These are phyloP conservation scores for Cladosporium sp. DNA, from an alignment of 2,329 filamentous ascomycete genomes.

Conservation along the genomic window DNA sequence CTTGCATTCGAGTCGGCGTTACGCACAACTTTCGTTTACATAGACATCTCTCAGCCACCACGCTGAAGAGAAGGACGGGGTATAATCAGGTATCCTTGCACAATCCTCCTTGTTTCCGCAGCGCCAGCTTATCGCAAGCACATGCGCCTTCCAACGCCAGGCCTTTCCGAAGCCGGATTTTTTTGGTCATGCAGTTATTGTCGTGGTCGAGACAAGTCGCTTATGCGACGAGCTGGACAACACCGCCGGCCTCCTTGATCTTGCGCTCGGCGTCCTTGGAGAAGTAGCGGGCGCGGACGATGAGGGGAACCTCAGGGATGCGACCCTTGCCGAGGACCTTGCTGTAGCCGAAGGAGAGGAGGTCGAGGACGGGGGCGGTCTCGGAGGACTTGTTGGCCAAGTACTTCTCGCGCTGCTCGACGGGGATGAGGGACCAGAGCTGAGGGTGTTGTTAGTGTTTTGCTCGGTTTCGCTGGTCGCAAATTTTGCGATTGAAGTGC, in stretches of 20 bases:
- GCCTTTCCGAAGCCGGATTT: constrained; percentile 9
- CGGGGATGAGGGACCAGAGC: constrained; percentile 94
- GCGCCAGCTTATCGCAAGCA: constrained; percentile 10
- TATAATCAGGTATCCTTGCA: constrained; percentile 13
- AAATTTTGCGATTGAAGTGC: not conserved
- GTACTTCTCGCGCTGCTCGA: constrained; percentile 91
- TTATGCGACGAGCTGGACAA: constrained; percentile 93
- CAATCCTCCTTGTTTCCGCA: constrained; percentile 11
- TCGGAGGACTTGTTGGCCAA: constrained; percentile 79
- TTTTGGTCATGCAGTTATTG: constrained; percentile 4
- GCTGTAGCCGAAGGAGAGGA: constrained; percentile 93
- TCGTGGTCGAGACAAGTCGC: constrained; percentile 18
- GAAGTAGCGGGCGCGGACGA: constrained; percentile 93
- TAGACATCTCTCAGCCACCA: constrained; percentile 50
- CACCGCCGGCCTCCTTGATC: constrained; percentile 96
- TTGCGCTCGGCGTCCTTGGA: constrained; percentile 96
- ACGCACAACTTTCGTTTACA: constrained; percentile 31
- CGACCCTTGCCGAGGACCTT: constrained; percentile 99
- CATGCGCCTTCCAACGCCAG: constrained; percentile 6
- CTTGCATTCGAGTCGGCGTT: constrained; percentile 35
- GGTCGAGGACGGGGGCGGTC: constrained; percentile 95
- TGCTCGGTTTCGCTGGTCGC: not conserved
- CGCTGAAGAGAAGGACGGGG: constrained; percentile 35
- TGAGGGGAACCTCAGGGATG: constrained; percentile 85
- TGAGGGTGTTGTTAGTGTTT: constrained; percentile 33